Evolutionary conservation across 1,139 yeast species (phyloP), one percentile per base, ranked within the genome.

Genomic region (Taphrina populina): DNA sequence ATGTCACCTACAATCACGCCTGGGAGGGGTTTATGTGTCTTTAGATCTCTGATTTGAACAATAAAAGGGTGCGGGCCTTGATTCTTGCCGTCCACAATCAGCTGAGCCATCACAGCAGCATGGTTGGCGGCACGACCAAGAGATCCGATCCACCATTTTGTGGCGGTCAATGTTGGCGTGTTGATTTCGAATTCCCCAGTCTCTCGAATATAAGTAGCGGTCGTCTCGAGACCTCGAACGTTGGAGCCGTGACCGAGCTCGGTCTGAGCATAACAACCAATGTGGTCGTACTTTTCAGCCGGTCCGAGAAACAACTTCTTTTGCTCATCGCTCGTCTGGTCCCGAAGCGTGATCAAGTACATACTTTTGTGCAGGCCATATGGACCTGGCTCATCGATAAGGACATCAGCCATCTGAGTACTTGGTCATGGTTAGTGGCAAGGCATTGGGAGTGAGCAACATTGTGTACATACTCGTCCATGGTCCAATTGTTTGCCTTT

Each of bases 131-230:
- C 83, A 68, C 87, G 95, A 5, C 96, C 96, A 55, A 96, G 96
- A 66, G 96, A 96, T 55, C 96, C 96, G 66, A 88, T 88, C 96
- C 96, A 88, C 96, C 96, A 88, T 72, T 88, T 88, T 58, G 96
- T 87, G 36, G 96, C 96, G 54, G 92, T 88, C 61, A 85, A 72
- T 67, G 87, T 87, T 4, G 96, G 96, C 21, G 96, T 88, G 69
- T 86, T 81, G 63, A 88, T 81, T 56, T 79, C 70, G 64, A 88
- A 86, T 61, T 82, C 80, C 64, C 86, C 88, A 30, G 76, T 76
- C 29, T 71, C 73, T 44, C 75, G 73, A 68, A 87, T 84, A 68
- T 77, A 88, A 45, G 86, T 83, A 19, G 96, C 95, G 26, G 90
- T 84, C 15, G 96, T 88, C 71, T 88, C 95, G 62, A 88, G 75